Base-by-base conservation (phyloP, 1,139 yeast genomes). In the Scheffersomyces parashehatae region DNA sequence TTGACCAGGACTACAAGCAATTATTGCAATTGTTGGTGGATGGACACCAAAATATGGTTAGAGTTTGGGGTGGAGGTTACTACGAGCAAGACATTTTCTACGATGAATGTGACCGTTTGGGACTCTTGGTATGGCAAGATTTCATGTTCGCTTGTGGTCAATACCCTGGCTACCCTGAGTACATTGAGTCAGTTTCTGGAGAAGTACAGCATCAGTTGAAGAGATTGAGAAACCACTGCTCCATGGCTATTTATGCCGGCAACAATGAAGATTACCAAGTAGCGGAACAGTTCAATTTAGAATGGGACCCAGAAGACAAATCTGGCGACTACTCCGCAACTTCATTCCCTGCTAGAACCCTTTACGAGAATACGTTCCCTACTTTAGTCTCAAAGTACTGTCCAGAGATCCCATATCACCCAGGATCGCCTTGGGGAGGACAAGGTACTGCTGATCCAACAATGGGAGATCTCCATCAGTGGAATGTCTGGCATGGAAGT, bases 131-230 rank as follows among this genome's bases (percentile, higher is more conserved):
- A 7, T 75, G 79, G 78, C 81, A 75, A 42, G 81, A 75, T 53
- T 74, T 75, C 50, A 73, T 75, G 79, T 75, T 76, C 64, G 79
- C 78, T 5, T 76, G 81, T 56, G 81, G 78, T 1, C 71, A 68
- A 38, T 76, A 76, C 45, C 81, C 81, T 3, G 67, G 61, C 0
- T 57, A 61, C 44, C 46, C 52, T n/a, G 53, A 49, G 5, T 70
- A 67, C 45, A 49, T 67, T 13, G 54, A 56, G 3, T 53, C 52
- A 33, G 75, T 75, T 3, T 40, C 51, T 1, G 49, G 53, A 28
- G 81, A 75, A 49, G 62, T 62, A 4, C 52, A 43, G 10, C 58
- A 60, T 45, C 78, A 73, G 49, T 48, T 75, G 37, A 59, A 49
- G 35, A 49, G 79, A 38, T 56, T 75, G 37, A 55, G 76, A 46